Conservation (phyloP, 345 rosid genomes). For the Mangifera indica region DNA sequence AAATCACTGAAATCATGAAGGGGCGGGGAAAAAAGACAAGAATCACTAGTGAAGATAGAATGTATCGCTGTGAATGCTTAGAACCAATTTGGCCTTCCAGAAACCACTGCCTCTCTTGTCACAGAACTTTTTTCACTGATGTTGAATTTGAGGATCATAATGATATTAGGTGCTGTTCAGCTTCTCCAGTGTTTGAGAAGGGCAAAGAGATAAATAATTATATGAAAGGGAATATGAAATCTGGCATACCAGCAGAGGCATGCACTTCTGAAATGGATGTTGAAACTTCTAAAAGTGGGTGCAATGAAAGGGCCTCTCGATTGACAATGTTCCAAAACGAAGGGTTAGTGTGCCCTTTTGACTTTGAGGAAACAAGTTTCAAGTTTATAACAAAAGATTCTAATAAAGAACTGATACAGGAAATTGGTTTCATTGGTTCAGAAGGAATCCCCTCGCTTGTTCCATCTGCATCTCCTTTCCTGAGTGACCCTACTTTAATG, state of each 20-base stretch:
- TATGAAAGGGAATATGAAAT: conserved; percentile 39
- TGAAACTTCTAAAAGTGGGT: conserved; percentile 35
- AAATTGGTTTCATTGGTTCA: conserved; percentile 83
- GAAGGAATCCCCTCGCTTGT: conserved; percentile 69
- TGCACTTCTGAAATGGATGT: conserved; percentile 29
- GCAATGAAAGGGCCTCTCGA: conserved; percentile 47
- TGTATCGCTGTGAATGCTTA: conserved; percentile 75
- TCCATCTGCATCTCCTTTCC: conserved; percentile 46
- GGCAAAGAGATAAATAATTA: conserved; percentile 41
- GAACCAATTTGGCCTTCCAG: conserved; percentile 80
- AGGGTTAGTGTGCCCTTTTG: conserved; percentile 53
- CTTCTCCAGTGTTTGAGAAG: conserved; percentile 41
- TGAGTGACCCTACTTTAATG: conserved; percentile 48
- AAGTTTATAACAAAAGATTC: conserved; percentile 80
- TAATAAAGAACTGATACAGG: conserved; percentile 74
- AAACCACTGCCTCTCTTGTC: conserved; percentile 81
- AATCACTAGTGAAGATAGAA: conserved; percentile 47
- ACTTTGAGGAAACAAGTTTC: conserved; percentile 65
- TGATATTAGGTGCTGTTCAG: conserved; percentile 54
- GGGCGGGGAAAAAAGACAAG: conserved; percentile 53
- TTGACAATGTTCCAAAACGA: conserved; percentile 60
- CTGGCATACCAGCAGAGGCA: conserved; percentile 31
- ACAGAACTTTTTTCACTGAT: conserved; percentile 56
- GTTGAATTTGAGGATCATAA: conserved; percentile 59
- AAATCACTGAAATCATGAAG: conserved; percentile 36